Evolutionary conservation across 2,329 filamentous ascomycete species (phyloP).

Genomic region (Fusarium verticillioides): DNA sequence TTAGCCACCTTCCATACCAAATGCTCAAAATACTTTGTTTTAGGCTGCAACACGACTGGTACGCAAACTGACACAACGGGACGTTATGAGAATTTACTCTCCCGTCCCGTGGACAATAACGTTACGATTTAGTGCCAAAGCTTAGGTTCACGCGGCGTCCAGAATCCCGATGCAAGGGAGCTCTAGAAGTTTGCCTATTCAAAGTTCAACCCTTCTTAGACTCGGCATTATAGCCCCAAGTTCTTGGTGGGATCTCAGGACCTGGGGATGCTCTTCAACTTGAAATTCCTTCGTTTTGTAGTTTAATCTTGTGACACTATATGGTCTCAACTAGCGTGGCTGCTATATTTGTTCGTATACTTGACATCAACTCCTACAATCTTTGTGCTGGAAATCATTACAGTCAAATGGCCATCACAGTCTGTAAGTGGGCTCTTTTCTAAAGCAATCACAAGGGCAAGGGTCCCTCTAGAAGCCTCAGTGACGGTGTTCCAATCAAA

Average conservation of each 20-base stretch:
- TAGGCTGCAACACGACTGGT: conserved; percentile 35
- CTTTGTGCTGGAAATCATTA: background rate
- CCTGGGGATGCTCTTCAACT: background rate
- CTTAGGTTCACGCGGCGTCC: conserved; percentile 16
- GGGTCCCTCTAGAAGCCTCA: conserved; percentile 25
- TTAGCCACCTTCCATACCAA: conserved; percentile 12
- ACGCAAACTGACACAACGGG: conserved; percentile 33
- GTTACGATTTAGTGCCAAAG: conserved; percentile 32
- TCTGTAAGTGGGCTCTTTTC: conserved; percentile 28
- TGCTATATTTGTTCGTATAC: background rate
- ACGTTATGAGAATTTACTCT: conserved; percentile 39
- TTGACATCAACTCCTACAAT: background rate
- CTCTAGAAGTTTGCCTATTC: background rate
- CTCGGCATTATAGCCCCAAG: background rate
- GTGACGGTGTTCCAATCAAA: conserved; percentile 37
- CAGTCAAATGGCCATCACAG: conserved; percentile 6
- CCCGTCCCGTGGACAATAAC: conserved; percentile 25
- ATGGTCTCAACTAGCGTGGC: conserved; percentile 27
- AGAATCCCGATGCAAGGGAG: background rate
- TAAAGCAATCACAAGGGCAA: conserved; percentile 20
- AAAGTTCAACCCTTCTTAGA: background rate
- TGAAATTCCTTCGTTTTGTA: background rate
- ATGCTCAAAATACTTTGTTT: conserved; percentile 1
- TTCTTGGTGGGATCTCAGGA: background rate
- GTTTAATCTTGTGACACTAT: conserved; percentile 5